A percentile compares a stretch with the other conserved stretches of the same genome.
Evolutionary conservation across 148 eudicot genomes (phyloP).

Genomic region (Nepenthes gracilis): DNA sequence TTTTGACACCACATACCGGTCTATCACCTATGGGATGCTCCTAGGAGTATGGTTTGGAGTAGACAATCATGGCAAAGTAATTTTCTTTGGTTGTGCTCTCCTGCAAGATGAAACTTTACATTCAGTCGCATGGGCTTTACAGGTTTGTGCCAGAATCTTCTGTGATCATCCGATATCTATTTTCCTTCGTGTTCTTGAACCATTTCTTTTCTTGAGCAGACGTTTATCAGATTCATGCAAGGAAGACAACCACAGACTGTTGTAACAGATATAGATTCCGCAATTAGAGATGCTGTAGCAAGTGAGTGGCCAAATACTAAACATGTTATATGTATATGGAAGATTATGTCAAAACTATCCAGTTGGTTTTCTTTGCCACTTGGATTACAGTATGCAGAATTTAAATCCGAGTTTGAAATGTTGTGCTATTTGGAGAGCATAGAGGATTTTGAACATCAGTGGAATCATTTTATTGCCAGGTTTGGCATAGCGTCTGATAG

Average conservation of each 20-base stretch:
- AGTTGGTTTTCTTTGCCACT: constrained; percentile 65
- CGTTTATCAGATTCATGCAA: constrained; percentile 44
- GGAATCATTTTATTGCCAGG: constrained; percentile 45
- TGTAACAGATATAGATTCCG: constrained; percentile 48
- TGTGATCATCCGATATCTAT: constrained; percentile 9
- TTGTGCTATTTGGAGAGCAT: constrained; percentile 36
- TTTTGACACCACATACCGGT: constrained; percentile 54
- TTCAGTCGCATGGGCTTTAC: constrained; percentile 58
- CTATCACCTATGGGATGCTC: constrained; percentile 50
- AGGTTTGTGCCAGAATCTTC: constrained; percentile 27
- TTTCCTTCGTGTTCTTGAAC: background rate
- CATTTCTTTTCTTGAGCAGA: constrained; percentile 24
- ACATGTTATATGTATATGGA: constrained; percentile 40
- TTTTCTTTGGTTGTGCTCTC: constrained; percentile 48
- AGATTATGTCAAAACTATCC: constrained; percentile 38
- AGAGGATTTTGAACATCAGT: constrained; percentile 54
- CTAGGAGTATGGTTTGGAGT: constrained; percentile 61
- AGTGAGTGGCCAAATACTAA: constrained; percentile 43
- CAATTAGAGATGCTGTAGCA: constrained; percentile 48
- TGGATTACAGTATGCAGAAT: constrained; percentile 38
- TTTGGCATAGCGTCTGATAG: constrained; percentile 49
- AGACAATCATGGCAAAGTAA: constrained; percentile 45
- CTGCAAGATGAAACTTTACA: constrained; percentile 49
- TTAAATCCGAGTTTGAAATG: constrained; percentile 46
- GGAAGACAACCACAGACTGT: constrained; percentile 51